Base-by-base conservation (phyloP, 148 eudicot species). In the Cornus suecica region DNA sequence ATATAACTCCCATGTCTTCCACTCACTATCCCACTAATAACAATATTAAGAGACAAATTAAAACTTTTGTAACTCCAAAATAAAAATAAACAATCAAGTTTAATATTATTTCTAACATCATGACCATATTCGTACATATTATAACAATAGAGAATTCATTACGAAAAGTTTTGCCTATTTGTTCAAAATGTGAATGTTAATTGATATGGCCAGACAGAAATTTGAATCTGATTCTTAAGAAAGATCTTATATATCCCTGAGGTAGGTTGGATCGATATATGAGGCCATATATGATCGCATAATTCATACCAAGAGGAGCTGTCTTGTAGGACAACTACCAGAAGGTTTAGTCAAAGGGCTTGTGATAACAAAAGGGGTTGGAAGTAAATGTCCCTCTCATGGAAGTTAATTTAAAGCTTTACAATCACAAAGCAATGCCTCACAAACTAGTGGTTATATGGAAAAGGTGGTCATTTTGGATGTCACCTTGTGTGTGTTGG, bases 221-320 rank as follows among this genome's bases (percentile, higher is more conserved):
- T 72, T 72, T 72, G 74, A n/a, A 58, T 58, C 16, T 30, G 65
- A 72, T 56, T 31, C 74, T n/a, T 58, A n/a, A 8, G 28, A 6
- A 58, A 22, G 0, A 26, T 58, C 62, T 6, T 58, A n/a, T n/a
- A n/a, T n/a, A n/a, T 58, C 22, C 58, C 0, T 8, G 8, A 52
- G 22, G 58, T 52, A 20, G 2, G 23, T 58, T 22, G 23, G 62
- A 58, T 52, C 14, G 45, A n/a, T n/a, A n/a, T n/a, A n/a, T 52
- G 22, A 52, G 22, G 22, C 5, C 58, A 15, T n/a, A n/a, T n/a
- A n/a, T n/a, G n/a, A n/a, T n/a, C n/a, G n/a, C n/a, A n/a, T n/a
- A n/a, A n/a, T n/a, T 52, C 22, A 2, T 52, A 14, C 5, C 42
- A 4, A 37, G 42, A 37, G 22, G 58, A 14, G 58, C 5, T 52